Percentiles rank a stretch among this genome's conserved stretches.
Conservation (phyloP, 371 early-diverging fungal genomes). For the Lichtheimia ramosa region DNA sequence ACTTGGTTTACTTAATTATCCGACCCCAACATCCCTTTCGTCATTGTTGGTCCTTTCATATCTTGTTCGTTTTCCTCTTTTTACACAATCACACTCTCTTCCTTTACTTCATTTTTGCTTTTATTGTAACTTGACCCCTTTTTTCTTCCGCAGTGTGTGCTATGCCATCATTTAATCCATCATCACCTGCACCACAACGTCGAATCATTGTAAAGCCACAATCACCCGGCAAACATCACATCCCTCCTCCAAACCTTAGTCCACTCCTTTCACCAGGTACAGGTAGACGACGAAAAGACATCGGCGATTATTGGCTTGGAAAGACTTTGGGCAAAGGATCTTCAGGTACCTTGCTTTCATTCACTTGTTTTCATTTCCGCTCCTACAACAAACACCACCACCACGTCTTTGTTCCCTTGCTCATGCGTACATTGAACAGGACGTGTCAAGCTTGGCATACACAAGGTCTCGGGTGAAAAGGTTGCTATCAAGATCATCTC, state of each 20-base stretch:
- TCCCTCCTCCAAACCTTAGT: constrained; percentile 12
- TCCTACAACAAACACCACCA: constrained; percentile 1
- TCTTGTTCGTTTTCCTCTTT: too few species aligned
- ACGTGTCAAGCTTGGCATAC: constrained; percentile 78
- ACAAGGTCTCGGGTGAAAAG: constrained; percentile 70
- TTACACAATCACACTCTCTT: neutral
- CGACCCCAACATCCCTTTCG: neutral
- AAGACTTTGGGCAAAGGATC: constrained; percentile 83
- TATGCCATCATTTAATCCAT: constrained; percentile 23
- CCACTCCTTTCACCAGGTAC: constrained; percentile 33
- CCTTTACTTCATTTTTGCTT: constrained; percentile 3
- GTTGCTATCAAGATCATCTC: constrained; percentile 92
- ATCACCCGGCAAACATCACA: constrained; percentile 15
- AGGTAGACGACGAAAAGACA: constrained; percentile 48
- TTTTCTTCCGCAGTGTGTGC: constrained; percentile 7
- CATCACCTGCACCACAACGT: constrained; percentile 47
- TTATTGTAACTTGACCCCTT: neutral
- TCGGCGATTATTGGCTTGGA: constrained; percentile 80
- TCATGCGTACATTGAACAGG: constrained; percentile 40
- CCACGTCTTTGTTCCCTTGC: too few species aligned
- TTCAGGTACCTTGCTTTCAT: constrained; percentile 57
- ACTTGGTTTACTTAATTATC: neutral
- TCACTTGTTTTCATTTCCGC: neutral
- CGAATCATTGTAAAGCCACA: constrained; percentile 19
- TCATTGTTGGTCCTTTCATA: too few species aligned